Base-by-base conservation (phyloP, 371 early-diverging fungal species). In the Dinochytrium kinnereticum region DNA sequence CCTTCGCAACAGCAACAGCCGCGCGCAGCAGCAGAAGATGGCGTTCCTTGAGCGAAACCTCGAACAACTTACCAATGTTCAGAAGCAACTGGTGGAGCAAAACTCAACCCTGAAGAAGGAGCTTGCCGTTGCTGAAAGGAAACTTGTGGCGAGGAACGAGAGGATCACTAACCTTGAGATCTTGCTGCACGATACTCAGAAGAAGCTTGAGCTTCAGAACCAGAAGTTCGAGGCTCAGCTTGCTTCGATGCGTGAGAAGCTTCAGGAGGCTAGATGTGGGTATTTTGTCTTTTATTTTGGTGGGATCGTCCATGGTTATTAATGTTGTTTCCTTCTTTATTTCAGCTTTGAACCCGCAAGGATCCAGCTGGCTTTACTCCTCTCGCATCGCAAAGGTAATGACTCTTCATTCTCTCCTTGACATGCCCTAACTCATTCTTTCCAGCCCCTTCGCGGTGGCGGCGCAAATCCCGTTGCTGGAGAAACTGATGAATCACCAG, bases 81-180 rank as follows among this genome's bases (percentile, higher is more conserved):
- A 97, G 80, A 94, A 94, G 87, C 94, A 93, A 80, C 90, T 97
- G 59, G 96, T 97, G 17, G 95, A 94, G 76, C 96, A 96, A 79
- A 98, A 98, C 87, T 84, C 93, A 10, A 90, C 90, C 2, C 85
- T 97, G 65, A 97, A 97, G 88, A 96, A 96, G 87, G 93, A 96
- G 80, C 88, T 93, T 0, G 90, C 92, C 34, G 82, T 96, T 37
- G 90, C 92, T 26, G 97, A 98, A 51, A 92, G 97, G 65, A 97
- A 97, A 83, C 82, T 98, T 55, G 84, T 82, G 69, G 93, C 95
- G 7, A 88, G 98, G 39, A 95, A 94, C 77, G 98, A 97, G 81
- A 93, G 98, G 70, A 97, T 98, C 68, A 87, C 90, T 72, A 93
- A 90, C 64, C 82, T 98, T 73, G 98, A 98, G 81, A 64, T 82